Base-by-base conservation (phyloP, 495 filamentous ascomycete species). In the Penicillium nucicola region DNA sequence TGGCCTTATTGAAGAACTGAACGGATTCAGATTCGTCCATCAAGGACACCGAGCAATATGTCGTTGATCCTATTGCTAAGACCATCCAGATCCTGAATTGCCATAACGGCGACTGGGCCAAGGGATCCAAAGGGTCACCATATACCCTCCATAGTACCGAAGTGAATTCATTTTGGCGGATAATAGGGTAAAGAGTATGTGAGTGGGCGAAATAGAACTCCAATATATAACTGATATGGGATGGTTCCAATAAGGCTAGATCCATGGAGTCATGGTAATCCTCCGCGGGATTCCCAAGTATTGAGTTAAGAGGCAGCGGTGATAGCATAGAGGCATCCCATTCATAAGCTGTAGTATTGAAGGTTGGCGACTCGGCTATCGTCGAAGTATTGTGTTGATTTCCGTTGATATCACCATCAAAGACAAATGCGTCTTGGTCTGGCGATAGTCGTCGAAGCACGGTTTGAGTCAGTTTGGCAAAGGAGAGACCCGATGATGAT, bases 381-480 rank as follows among this genome's bases (percentile, higher is more conserved):
- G 32, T 12, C 1, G 39, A 15, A 9, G 13, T 14, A 9, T 50
- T 52, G n/a, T 52, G 44, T 12, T 53, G 49, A 17, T 60, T 55
- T 1, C 49, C 48, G 11, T 58, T 49, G 15, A 40, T 32, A 10
- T 56, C 52, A 17, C 53, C 56, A 14, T 63, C 63, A 40, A 73
- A 73, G 9, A 71, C 56, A 33, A 73, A 73, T 11, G 60, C 68
- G 15, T 74, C 69, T 48, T 70, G 68, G 37, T 70, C 66, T 9
- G 77, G 75, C 7, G 76, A 75, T 17, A 81, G 56, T n/a, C 68
- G 69, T 8, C 62, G 57, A 0, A 79, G 63, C 10, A 81, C 62
- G 1, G 60, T 54, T 18, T 71, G 65, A 2, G 67, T 71, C n/a
- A 74, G 58, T 31, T 66, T 66, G 8, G 68, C 69, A 18, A 74